Base-by-base conservation (phyloP, 2,329 filamentous ascomycete species). In the Colletotrichum camelliae region DNA sequence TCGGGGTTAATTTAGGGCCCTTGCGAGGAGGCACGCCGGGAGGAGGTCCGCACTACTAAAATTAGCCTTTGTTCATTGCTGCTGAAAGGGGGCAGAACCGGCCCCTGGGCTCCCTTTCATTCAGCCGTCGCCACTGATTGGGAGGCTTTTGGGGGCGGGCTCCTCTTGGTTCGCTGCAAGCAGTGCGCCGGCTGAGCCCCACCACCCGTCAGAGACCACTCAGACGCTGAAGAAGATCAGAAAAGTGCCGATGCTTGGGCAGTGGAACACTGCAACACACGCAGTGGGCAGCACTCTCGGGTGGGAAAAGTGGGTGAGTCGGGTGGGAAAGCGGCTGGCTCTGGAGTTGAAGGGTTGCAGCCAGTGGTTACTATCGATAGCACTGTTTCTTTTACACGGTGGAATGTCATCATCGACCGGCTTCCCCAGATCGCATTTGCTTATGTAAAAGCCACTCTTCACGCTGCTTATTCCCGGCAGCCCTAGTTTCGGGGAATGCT, bases 401-500 rank as follows among this genome's bases (percentile, higher is more conserved):
- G 13, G 2, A 16, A 73, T 61, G 58, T 74, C 70, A 73, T 74
- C 57, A 75, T 73, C 16, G 58, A 48, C 58, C 48, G 7, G 58
- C 64, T 69, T 75, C 58, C 70, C 74, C 74, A 74, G 70, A 75
- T 74, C 55, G 58, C 43, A 7, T 6, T 33, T 64, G 61, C n/a
- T 64, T 43, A 64, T 64, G 61, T 64, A 62, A 62, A 62, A 35
- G 27, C 58, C 18, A 35, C 58, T n/a, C 16, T 62, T 24, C 15
- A 2, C 24, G 61, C 8, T 35, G 18, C 61, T 43, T 55, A 31
- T 58, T 70, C 48, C 68, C 35, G 68, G 21, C 31, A 13, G 48
- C 27, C 62, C 64, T 57, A 27, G 12, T 48, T 75, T 55, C 62
- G 57, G 57, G 65, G 43, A 37, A 75, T 67, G 16, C 64, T 58